Percentiles rank a stretch among this genome's conserved stretches.
These are phyloP conservation scores for Copromyces sp. DNA, from an alignment of 495 filamentous ascomycete genomes.

Conservation along the genomic window DNA sequence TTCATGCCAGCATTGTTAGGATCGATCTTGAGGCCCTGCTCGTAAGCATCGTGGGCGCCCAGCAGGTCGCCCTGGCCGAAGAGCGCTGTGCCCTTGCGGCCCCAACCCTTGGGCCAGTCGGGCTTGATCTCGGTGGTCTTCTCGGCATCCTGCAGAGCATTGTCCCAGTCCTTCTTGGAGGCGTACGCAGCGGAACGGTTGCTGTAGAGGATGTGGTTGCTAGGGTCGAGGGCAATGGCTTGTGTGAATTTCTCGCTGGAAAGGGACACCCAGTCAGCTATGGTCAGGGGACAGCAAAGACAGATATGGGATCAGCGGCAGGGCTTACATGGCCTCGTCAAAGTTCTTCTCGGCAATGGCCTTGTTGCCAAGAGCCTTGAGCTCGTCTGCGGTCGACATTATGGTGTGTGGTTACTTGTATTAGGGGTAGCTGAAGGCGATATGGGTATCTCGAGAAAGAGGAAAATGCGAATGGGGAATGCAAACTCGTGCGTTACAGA, in stretches of 20 bases:
- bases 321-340: slow-evolving; percentile 80
- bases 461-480: neutral
- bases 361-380: slow-evolving; percentile 97
- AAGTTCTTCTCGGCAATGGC: slow-evolving; percentile 96
- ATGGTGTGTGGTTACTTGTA: neutral
- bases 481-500: neutral
- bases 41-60: slow-evolving; percentile 78
- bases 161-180: slow-evolving; percentile 75
- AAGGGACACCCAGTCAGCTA: neutral
- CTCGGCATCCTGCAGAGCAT: slow-evolving; percentile 79
- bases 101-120: slow-evolving; percentile 96
- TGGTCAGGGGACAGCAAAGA: neutral
- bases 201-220: slow-evolving; percentile 93
- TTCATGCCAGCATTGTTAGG: slow-evolving; percentile 88
- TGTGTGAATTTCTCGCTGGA: slow-evolving; percentile 85
- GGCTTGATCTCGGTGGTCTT: slow-evolving; percentile 91
- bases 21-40: slow-evolving; percentile 83
- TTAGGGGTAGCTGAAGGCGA: neutral
- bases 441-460: neutral
- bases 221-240: slow-evolving; percentile 79
- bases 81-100: slow-evolving; percentile 80
- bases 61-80: slow-evolving; percentile 81
- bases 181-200: slow-evolving; percentile 95
- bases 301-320: slow-evolving; percentile 10
- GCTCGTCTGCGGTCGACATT: slow-evolving; percentile 46